These are phyloP conservation scores for Hypomyces rosellus DNA, from an alignment of 2,329 filamentous ascomycete species.

Conservation along the genomic window DNA sequence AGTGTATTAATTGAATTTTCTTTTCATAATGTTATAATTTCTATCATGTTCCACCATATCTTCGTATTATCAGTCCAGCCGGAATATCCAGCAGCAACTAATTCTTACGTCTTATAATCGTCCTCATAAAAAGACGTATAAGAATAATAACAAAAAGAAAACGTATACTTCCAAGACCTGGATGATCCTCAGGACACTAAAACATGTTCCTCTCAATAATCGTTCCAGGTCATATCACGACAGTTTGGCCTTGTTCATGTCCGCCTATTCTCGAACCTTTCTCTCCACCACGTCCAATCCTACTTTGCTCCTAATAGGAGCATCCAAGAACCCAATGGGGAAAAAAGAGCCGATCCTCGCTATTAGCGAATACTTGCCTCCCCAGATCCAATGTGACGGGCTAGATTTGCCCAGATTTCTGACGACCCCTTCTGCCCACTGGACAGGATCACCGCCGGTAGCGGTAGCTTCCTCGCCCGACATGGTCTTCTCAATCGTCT, in stretches of 20 bases:
- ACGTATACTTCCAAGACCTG: too few relatives aligned
- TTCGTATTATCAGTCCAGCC: too few relatives aligned
- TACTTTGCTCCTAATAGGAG: not conserved
- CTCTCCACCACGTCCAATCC: slow-evolving; percentile 2
- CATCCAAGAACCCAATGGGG: slow-evolving; percentile 1
- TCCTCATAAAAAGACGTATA: too few relatives aligned
- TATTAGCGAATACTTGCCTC: not conserved
- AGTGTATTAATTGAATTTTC: too few relatives aligned
- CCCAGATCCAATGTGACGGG: slow-evolving; percentile 2
- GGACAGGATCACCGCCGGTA: not conserved
- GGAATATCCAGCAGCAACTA: too few relatives aligned
- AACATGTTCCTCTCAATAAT: too few relatives aligned
- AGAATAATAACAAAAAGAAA: too few relatives aligned
- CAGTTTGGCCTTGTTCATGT: not conserved
- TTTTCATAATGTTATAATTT: too few relatives aligned
- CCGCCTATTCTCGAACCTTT: not conserved
- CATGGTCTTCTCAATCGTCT: slow-evolving; percentile 8
- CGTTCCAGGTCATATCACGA: too few relatives aligned
- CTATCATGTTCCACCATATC: too few relatives aligned
- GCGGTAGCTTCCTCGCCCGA: slow-evolving; percentile 5
- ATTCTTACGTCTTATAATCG: too few relatives aligned
- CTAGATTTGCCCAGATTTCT: not conserved
- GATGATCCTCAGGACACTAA: too few relatives aligned
- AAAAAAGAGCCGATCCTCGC: slow-evolving; percentile 2
- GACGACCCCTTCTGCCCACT: slow-evolving; percentile 4